Evolutionary conservation across 768 basidiomycete species (phyloP).

Genomic region (Rickenella mellea): DNA sequence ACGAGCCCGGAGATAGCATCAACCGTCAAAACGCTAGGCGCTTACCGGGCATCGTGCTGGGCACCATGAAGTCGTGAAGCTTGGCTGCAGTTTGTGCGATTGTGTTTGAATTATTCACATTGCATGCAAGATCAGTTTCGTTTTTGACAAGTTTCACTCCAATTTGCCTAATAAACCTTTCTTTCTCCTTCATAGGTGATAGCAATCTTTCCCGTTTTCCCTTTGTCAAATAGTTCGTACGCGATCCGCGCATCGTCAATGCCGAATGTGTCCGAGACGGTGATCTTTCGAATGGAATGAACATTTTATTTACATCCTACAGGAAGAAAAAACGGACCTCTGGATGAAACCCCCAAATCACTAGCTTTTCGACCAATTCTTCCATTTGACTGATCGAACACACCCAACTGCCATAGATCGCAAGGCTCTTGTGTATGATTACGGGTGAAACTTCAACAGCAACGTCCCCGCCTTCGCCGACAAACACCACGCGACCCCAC

Average conservation of each 20-base stretch:
- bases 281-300: neutral
- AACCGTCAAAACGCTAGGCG: no score
- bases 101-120: no score
- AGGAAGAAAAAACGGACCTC: neutral
- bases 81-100: no score
- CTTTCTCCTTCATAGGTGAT: constrained; percentile 1
- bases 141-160: no score
- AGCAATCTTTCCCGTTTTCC: constrained; percentile 1
- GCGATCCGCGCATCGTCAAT: neutral
- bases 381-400: constrained; percentile 2
- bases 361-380: constrained; percentile 1
- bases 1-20: no score
- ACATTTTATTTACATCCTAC: neutral
- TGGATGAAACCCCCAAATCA: constrained; percentile 1
- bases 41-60: no score
- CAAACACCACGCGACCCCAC: constrained; percentile 2
- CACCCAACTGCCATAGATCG: constrained; percentile 1
- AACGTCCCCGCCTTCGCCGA: neutral
- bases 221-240: neutral
- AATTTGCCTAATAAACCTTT: neutral
- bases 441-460: neutral
- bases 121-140: no score
- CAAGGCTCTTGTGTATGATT: constrained; percentile 1
- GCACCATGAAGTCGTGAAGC: no score
- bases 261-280: neutral